Conservation (phyloP, 1,284 basidiomycete genomes). For the Papiliotrema flavescens region DNA sequence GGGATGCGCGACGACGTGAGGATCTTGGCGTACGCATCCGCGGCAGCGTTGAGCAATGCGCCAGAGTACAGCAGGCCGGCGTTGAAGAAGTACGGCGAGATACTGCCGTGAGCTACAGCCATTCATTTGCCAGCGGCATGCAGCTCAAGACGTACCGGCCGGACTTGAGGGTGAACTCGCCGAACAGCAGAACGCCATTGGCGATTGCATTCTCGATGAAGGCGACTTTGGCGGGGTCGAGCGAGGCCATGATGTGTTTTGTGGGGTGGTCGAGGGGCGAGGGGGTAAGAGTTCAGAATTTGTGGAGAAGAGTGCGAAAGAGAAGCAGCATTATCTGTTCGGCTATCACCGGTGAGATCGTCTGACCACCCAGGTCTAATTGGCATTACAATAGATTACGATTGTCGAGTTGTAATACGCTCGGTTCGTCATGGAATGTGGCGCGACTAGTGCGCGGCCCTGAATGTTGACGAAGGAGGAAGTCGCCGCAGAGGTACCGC, state of each 20-base stretch:
- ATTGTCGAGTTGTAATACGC: no score
- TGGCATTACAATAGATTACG: no score
- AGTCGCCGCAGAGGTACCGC: no score
- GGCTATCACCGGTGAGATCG: no score
- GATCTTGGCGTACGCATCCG: constrained; percentile 76
- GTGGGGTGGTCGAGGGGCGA: neutral
- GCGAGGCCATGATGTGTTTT: constrained; percentile 2
- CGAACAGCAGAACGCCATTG: constrained; percentile 68
- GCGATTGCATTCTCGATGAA: constrained; percentile 50
- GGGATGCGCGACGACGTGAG: constrained; percentile 54
- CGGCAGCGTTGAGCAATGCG: constrained; percentile 71
- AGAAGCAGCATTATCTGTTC: no score
- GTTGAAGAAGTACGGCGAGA: constrained; percentile 97
- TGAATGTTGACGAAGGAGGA: no score
- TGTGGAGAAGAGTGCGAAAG: no score
- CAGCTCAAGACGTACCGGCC: constrained; percentile 65
- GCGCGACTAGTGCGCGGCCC: no score
- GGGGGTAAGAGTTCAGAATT: neutral
- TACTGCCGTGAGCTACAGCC: constrained; percentile 49
- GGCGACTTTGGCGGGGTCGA: constrained; percentile 40
- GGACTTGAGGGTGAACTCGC: constrained; percentile 87
- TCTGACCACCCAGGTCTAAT: no score
- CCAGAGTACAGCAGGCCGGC: constrained; percentile 84
- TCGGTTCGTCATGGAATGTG: no score
- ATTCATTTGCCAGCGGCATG: neutral